Base-by-base conservation (phyloP, 225 moss, liverwort and hornwort species). In the Marchantia paleacea region DNA sequence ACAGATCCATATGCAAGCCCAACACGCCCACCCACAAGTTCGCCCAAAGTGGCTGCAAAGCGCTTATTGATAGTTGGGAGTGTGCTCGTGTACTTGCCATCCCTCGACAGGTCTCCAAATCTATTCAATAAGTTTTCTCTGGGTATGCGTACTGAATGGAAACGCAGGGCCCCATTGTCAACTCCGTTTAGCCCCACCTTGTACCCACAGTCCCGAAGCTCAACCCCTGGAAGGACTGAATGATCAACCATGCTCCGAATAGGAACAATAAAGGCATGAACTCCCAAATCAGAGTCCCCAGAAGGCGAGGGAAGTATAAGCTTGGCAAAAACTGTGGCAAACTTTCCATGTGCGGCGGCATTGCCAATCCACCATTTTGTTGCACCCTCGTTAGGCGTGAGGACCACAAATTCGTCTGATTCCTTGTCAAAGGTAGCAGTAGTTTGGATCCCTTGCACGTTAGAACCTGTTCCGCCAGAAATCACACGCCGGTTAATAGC, bases 291-390 rank as follows among this genome's bases (percentile, higher is more conserved):
- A 30, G 82, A 83, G 81, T 94, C 88, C 77, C 87, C 90, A 72
- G 90, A 92, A 0, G 86, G 88, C 71, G 90, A 92, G 72, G 93
- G 93, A 63, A 94, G 81, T 82, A 83, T 81, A 25, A 94, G 88
- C 79, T 87, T 88, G 52, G 93, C 93, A 86, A 94, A 94, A 60
- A 94, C 93, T 67, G 92, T 88, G 20, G 92, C 93, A 84, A 92
- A 94, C 83, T 91, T 94, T 75, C 93, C 93, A 80, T 94, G 92
- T 7, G 90, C 85, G 75, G 93, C 93, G 76, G 93, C 93, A 86
- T 92, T 94, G 25, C 93, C 93, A 82, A 94, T 94, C 93, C 93
- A 94, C 93, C 93, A 94, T 76, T 94, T 94, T 29, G 89, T 81
- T 75, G 93, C 92, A 52, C 93, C 93, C 63, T 94, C 93, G 69